These are phyloP conservation scores for Yamadazyma jaroonii DNA, from an alignment of 1,139 yeast genomes.

Conservation along the genomic window DNA sequence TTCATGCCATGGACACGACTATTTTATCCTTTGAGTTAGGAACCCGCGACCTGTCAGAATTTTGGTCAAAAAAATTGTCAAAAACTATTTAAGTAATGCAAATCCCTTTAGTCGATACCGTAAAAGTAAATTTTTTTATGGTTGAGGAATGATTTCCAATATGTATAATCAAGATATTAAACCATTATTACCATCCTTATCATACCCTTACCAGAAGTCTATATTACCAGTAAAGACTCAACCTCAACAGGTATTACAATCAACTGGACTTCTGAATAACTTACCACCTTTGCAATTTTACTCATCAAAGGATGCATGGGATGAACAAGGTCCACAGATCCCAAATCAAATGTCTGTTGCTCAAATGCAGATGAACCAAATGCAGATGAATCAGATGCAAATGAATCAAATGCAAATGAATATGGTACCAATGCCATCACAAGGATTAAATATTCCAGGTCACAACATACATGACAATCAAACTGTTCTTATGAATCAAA, in stretches of 20 bases:
- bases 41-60: not conserved
- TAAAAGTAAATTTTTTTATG: too few species aligned
- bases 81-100: not conserved
- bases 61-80: not conserved
- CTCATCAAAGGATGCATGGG: slow-evolving; percentile 5
- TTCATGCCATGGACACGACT: not conserved
- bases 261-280: not conserved
- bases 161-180: slow-evolving; percentile 13
- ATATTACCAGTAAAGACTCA: not conserved
- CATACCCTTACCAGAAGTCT: slow-evolving; percentile 3
- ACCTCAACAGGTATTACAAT: not conserved
- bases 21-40: too few species aligned
- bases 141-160: not conserved
- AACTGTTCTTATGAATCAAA: not conserved
- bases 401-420: not conserved
- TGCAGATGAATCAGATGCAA: not conserved
- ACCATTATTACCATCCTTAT: slow-evolving; percentile 15
- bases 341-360: not conserved
- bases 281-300: slow-evolving; percentile 14
- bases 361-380: not conserved
- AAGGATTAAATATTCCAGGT: not conserved
- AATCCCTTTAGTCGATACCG: too few species aligned
- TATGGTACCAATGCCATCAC: not conserved
- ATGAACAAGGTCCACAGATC: not conserved
- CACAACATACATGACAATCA: not conserved